Conservation (phyloP, 495 filamentous ascomycete species). For the Chlorociboria aeruginascens region DNA sequence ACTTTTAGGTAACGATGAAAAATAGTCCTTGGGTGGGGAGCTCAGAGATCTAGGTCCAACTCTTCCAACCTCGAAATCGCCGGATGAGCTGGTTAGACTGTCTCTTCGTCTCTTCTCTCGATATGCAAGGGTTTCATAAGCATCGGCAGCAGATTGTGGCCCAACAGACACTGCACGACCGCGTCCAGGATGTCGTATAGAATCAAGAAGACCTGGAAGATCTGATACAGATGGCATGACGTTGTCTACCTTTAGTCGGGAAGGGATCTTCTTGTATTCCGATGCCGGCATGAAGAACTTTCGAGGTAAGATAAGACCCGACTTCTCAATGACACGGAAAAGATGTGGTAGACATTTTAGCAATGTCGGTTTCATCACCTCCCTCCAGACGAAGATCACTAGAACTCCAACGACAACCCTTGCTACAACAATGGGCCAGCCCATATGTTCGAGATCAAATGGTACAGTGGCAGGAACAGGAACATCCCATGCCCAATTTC, state of each 20-base stretch:
- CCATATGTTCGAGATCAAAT: constrained; percentile 49
- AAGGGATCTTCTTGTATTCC: constrained; percentile 78
- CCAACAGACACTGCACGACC: constrained; percentile 80
- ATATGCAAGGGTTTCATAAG: constrained; percentile 92
- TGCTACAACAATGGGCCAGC: constrained; percentile 43
- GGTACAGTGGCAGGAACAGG: constrained; percentile 51
- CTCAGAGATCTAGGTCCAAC: background rate
- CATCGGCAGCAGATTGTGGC: constrained; percentile 90
- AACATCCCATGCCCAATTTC: constrained; percentile 39
- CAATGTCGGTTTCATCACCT: constrained; percentile 70
- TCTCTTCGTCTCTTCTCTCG: constrained; percentile 70
- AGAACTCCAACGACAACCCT: constrained; percentile 70
- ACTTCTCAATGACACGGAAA: constrained; percentile 72
- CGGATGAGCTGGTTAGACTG: constrained; percentile 24
- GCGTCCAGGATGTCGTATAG: constrained; percentile 64
- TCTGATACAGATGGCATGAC: constrained; percentile 78
- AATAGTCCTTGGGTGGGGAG: background rate
- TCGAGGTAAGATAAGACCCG: constrained; percentile 66
- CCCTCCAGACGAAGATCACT: constrained; percentile 80
- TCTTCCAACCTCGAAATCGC: background rate
- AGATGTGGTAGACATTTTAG: constrained; percentile 69
- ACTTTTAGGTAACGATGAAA: background rate
- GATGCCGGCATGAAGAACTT: constrained; percentile 83
- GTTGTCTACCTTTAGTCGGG: constrained; percentile 67
- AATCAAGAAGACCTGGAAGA: constrained; percentile 63